A percentile compares a stretch with the other conserved stretches of the same genome.
These are phyloP conservation scores for Russula compacta DNA, from an alignment of 768 basidiomycete species.

Conservation along the genomic window DNA sequence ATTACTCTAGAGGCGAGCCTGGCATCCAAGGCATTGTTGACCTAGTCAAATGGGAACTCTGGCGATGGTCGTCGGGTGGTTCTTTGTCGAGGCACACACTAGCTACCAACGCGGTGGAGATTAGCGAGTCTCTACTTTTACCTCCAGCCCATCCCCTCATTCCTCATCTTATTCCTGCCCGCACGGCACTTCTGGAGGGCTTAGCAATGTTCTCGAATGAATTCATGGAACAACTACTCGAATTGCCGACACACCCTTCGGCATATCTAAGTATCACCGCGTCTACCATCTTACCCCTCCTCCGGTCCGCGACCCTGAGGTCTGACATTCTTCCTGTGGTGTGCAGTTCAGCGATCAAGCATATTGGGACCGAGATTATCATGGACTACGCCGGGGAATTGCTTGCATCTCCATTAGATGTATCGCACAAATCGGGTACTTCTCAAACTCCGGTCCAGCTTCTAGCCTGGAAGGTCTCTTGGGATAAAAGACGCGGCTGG, in stretches of 20 bases:
- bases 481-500: constrained; percentile 80
- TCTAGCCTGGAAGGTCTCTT: constrained; percentile 83
- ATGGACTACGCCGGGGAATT: constrained; percentile 79
- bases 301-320: constrained; percentile 58
- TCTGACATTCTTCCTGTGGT: constrained; percentile 69
- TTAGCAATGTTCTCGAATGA: constrained; percentile 74
- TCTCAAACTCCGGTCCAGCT: constrained; percentile 45
- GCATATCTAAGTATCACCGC: constrained; percentile 56
- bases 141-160: constrained; percentile 57
- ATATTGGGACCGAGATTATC: constrained; percentile 72
- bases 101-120: constrained; percentile 40
- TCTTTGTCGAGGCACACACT: constrained; percentile 35
- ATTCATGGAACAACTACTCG: constrained; percentile 65
- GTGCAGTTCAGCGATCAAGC: constrained; percentile 73
- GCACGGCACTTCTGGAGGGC: constrained; percentile 64
- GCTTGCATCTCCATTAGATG: constrained; percentile 68
- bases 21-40: constrained; percentile 82
- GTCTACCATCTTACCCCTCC: constrained; percentile 45
- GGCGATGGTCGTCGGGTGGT: constrained; percentile 60
- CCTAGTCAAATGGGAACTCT: constrained; percentile 75
- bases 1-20: constrained; percentile 67
- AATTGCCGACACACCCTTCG: constrained; percentile 44
- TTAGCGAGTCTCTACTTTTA: constrained; percentile 38
- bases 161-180: constrained; percentile 55
- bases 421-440: constrained; percentile 37